phyloP scores from a whole-genome alignment of 441 rosid species.

The Erodium moschatum region DNA sequence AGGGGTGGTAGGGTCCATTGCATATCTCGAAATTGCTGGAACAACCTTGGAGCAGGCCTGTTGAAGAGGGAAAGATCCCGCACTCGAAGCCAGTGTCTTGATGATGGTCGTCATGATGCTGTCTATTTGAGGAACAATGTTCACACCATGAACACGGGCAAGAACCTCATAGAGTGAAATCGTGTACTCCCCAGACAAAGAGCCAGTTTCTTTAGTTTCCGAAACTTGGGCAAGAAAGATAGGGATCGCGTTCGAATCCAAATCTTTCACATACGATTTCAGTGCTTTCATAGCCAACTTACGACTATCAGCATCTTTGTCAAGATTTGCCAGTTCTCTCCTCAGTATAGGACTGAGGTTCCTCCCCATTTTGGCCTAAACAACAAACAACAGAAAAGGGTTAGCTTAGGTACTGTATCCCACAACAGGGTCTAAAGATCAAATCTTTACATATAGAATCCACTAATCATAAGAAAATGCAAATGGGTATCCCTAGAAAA shows the following conservation, averaged over 20 bases:
- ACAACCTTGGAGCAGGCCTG: slow-evolving; percentile 96
- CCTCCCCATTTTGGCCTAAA: slow-evolving; percentile 55
- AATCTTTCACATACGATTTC: slow-evolving; percentile 70
- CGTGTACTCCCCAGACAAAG: slow-evolving; percentile 81
- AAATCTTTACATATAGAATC: neutral
- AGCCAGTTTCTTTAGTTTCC: slow-evolving; percentile 82
- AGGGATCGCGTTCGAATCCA: slow-evolving; percentile 87
- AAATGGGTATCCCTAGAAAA: neutral
- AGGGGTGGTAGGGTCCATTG: slow-evolving; percentile 73
- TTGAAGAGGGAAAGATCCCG: slow-evolving; percentile 81
- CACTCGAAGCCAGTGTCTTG: slow-evolving; percentile 77
- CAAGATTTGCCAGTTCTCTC: slow-evolving; percentile 76
- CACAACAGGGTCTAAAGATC: neutral
- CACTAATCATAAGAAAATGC: neutral
- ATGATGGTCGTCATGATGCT: slow-evolving; percentile 68
- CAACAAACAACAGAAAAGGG: slow-evolving; percentile 19
- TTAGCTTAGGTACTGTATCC: neutral
- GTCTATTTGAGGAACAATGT: slow-evolving; percentile 75
- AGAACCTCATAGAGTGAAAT: slow-evolving; percentile 92
- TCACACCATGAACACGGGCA: slow-evolving; percentile 87
- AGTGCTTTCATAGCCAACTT: slow-evolving; percentile 89
- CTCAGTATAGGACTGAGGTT: slow-evolving; percentile 63
- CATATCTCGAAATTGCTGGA: slow-evolving; percentile 89
- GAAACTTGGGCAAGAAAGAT: slow-evolving; percentile 82
- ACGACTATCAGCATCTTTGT: slow-evolving; percentile 81